Evolutionary conservation across 2,329 filamentous ascomycete genomes (phyloP), one percentile per base, ranked within the genome.

Genomic region (Phyllosticta capitalensis): DNA sequence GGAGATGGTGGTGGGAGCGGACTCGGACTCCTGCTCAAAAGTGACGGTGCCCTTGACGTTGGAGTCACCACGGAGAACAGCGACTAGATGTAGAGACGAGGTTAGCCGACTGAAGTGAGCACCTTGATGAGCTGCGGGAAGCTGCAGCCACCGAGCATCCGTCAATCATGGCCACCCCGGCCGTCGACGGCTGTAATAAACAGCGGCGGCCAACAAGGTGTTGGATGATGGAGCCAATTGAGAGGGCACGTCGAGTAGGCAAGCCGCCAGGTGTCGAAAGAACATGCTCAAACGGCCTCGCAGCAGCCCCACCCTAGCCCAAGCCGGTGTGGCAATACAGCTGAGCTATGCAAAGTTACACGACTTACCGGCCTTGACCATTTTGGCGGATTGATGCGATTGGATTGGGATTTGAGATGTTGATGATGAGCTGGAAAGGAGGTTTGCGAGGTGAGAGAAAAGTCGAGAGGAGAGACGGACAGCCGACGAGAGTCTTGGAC

Each of bases 51-150:
- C 94, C 74, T 85, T 81, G 83, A 99, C 81, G 82, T 92, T 95
- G 78, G 91, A 90, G 85, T 97, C 94, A 84, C 94, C 94, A 79
- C 94, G 92, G 82, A 99, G 80, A 76, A 96, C 90, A 80, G 89
- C 89, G 81, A 97, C 94, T 97, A 72, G 62, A n/a, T n/a, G 38
- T 1, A 45, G 33, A 17, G 10, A 38, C 30, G 14, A 10, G 14
- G 57, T 59, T 22, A 63, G 59, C 55, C 51, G 19, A 19, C 52
- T 49, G 54, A 21, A 28, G 52, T 28, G 58, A 20, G 30, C 58
- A 59, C 58, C 58, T 45, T 59, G 58, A 55, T 59, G 58, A 52
- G 53, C 58, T 52, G 45, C 30, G 59, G 54, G 48, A 49, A 30
- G 22, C 38, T n/a, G 38, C 33, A 17, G 33, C 38, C 38, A 45